Percentiles rank a stretch among this genome's conserved stretches.
These are phyloP conservation scores for Lachnum nothofagi DNA, from an alignment of 2,329 filamentous ascomycete species.

Conservation along the genomic window DNA sequence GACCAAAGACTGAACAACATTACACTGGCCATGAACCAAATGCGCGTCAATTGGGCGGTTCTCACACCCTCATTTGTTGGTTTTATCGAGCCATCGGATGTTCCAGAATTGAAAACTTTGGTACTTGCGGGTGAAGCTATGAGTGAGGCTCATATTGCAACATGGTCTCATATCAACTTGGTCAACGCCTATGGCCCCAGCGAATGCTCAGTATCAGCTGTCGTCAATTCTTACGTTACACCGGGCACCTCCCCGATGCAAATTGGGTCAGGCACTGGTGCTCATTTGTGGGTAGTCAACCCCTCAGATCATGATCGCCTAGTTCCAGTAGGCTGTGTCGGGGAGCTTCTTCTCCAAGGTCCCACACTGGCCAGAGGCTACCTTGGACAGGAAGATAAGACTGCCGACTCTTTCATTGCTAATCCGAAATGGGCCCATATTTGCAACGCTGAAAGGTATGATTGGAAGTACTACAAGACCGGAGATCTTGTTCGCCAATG, in stretches of 20 bases:
- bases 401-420: constrained; percentile 7
- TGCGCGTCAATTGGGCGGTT: constrained; percentile 18
- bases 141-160: constrained; percentile 45
- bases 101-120: constrained; percentile 64
- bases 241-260: constrained; percentile 1
- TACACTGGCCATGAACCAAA: constrained; percentile 12
- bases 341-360: constrained; percentile 21
- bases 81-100: constrained; percentile 79
- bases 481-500: constrained; percentile 42
- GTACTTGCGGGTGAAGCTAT: constrained; percentile 87
- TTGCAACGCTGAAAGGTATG: neutral
- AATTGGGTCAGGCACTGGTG: constrained; percentile 5
- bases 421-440: constrained; percentile 12
- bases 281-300: constrained; percentile 27
- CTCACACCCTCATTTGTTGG: constrained; percentile 38
- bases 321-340: constrained; percentile 12
- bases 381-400: constrained; percentile 15
- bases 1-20: constrained; percentile 19
- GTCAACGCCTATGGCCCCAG: constrained; percentile 66
- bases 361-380: constrained; percentile 19
- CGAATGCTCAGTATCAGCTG: constrained; percentile 26
- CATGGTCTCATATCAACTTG: constrained; percentile 35
- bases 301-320: constrained; percentile 9
- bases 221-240: constrained; percentile 15
- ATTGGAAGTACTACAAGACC: constrained; percentile 30